These are phyloP conservation scores for Pichia manshurica DNA, from an alignment of 805 yeast species.

Conservation along the genomic window DNA sequence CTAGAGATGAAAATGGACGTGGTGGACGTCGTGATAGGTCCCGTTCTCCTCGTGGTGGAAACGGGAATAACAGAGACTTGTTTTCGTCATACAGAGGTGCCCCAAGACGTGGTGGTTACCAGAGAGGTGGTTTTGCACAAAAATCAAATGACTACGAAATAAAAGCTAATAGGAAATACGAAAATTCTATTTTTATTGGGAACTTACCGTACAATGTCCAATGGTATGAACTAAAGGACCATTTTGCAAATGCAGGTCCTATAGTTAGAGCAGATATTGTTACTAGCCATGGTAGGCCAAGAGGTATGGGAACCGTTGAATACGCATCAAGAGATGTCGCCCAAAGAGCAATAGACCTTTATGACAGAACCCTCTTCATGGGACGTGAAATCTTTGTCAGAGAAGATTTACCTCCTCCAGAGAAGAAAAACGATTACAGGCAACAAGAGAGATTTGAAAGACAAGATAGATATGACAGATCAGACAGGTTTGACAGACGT, in stretches of 20 bases:
- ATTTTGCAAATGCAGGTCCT: constrained; percentile 55
- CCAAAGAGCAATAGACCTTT: constrained; percentile 60
- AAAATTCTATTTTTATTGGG: constrained; percentile 67
- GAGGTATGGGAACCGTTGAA: constrained; percentile 92
- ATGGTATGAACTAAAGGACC: constrained; percentile 52
- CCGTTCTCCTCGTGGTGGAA: constrained; percentile 25
- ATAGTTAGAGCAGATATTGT: constrained; percentile 81
- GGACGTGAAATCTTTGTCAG: constrained; percentile 86
- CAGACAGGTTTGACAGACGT: constrained; percentile 5
- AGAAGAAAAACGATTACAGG: constrained; percentile 17
- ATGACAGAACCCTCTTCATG: constrained; percentile 55
- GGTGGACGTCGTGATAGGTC: constrained; percentile 25
- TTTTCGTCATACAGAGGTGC: constrained; percentile 8
- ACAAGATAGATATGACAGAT: constrained; percentile 6
- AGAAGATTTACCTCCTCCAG: constrained; percentile 85
- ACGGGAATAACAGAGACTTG: constrained; percentile 21
- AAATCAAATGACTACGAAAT: constrained; percentile 30
- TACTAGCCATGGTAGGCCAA: constrained; percentile 67
- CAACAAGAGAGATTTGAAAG: constrained; percentile 12
- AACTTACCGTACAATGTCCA: constrained; percentile 63
- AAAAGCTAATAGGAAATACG: constrained; percentile 52
- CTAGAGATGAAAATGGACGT: constrained; percentile 21
- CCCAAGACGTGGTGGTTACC: constrained; percentile 19
- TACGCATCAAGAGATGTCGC: constrained; percentile 62
- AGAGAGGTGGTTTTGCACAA: constrained; percentile 23